phyloP scores from a whole-genome alignment of 202 grass and related monocot species.

The Bolboschoenoplectus hybrid region DNA sequence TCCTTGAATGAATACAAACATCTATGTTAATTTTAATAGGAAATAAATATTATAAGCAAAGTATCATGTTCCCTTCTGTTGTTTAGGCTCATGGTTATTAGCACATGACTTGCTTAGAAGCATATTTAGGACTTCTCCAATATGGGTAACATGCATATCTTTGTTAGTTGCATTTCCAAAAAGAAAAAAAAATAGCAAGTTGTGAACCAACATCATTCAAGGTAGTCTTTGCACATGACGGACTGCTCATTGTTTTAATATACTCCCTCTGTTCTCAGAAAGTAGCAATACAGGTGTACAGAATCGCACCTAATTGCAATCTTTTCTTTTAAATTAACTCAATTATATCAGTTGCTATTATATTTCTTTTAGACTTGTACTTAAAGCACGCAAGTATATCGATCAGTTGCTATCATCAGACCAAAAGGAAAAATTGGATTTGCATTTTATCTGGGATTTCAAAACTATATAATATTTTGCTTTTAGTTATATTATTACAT shows the following conservation, averaged over 20 bases:
- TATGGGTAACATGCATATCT: neutral
- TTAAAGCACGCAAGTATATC: no score
- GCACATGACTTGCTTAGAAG: neutral
- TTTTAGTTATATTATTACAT: no score
- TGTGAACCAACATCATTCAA: no score
- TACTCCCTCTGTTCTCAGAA: constrained; percentile 45
- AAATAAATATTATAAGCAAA: neutral
- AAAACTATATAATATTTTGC: no score
- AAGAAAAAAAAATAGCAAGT: no score
- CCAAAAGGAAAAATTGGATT: no score
- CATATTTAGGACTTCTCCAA: neutral
- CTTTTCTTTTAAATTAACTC: neutral
- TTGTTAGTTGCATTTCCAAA: neutral
- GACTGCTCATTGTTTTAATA: constrained; percentile 57
- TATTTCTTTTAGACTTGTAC: no score
- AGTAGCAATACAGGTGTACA: constrained; percentile 68
- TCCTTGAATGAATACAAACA: neutral
- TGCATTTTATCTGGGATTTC: no score
- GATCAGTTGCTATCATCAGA: no score
- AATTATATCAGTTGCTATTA: no score
- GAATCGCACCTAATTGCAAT: constrained; percentile 46
- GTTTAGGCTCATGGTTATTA: neutral
- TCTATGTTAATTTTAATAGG: neutral
- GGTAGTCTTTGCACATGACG: neutral
- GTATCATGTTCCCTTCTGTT: neutral